A percentile compares a stretch with the other conserved stretches of the same genome.
Conservation (phyloP, 176 grass and related monocot genomes). For the Triticum dicoccoides region DNA sequence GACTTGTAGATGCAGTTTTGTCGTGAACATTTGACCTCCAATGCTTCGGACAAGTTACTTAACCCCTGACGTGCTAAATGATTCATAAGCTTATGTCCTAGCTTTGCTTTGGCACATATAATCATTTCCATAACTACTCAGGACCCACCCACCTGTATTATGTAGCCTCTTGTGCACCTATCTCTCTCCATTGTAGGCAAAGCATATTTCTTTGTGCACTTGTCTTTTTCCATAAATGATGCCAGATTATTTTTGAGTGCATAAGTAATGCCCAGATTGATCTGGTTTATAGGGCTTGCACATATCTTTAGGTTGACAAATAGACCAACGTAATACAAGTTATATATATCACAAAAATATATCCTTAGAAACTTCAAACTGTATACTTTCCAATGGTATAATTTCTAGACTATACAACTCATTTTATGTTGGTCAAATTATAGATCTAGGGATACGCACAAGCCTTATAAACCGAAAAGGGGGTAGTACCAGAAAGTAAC, state of each 20-base stretch:
- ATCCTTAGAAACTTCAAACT: too few relatives aligned
- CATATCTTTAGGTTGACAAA: too few relatives aligned
- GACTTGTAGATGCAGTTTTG: not conserved
- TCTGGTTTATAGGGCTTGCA: too few relatives aligned
- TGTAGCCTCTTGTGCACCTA: not conserved
- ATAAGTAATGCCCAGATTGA: not conserved
- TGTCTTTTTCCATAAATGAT: not conserved
- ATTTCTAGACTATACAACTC: too few relatives aligned
- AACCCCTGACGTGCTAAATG: not conserved
- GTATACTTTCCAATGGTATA: too few relatives aligned
- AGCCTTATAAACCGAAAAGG: too few relatives aligned
- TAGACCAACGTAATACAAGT: too few relatives aligned
- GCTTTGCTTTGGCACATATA: not conserved
- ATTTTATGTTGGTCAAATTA: too few relatives aligned
- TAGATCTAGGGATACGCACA: too few relatives aligned
- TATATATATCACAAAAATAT: too few relatives aligned
- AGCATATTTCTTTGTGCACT: too few relatives aligned
- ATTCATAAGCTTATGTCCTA: not conserved
- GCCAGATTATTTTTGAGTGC: not conserved
- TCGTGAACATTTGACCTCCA: not conserved
- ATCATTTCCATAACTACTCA: not conserved
- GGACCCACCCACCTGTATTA: not conserved
- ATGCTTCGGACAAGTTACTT: not conserved
- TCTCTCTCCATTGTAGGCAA: not conserved
- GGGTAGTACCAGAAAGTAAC: not conserved